phyloP scores from a whole-genome alignment of 75 land plant species.

The Cunninghamia lanceolata region DNA sequence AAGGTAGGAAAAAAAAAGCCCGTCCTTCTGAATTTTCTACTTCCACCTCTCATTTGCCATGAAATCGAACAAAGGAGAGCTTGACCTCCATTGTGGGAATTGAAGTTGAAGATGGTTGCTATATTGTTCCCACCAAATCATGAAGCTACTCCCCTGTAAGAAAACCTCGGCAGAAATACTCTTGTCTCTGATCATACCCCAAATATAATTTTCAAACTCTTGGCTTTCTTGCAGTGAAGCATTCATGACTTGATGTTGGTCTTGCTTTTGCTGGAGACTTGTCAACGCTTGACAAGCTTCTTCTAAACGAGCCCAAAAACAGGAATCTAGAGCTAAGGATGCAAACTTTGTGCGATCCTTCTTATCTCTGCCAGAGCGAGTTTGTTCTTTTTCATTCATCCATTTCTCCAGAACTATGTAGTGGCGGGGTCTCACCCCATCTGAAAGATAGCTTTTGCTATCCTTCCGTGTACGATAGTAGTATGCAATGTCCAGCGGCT shows the following conservation, averaged over 20 bases:
- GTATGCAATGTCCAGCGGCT: constrained; percentile 18
- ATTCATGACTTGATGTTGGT: background rate
- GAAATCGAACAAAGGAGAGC: background rate
- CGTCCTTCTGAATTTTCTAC: background rate
- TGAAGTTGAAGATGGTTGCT: background rate
- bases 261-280: background rate
- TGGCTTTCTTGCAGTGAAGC: background rate
- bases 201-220: background rate
- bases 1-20: too few species aligned
- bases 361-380: background rate
- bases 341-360: background rate
- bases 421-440: background rate
- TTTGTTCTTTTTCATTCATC: background rate
- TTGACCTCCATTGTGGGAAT: background rate
- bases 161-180: background rate
- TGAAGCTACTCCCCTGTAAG: background rate
- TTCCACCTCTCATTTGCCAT: background rate
- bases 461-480: constrained; percentile 11
- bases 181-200: background rate
- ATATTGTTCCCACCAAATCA: background rate
- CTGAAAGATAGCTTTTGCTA: background rate
- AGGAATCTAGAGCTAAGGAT: background rate
- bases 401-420: constrained; percentile 9
- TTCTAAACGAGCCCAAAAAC: constrained; percentile 3
- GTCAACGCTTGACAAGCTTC: background rate